Evolutionary conservation across 768 basidiomycete species (phyloP), one percentile per base, ranked within the genome.

Genomic region (Mycena belliarum): DNA sequence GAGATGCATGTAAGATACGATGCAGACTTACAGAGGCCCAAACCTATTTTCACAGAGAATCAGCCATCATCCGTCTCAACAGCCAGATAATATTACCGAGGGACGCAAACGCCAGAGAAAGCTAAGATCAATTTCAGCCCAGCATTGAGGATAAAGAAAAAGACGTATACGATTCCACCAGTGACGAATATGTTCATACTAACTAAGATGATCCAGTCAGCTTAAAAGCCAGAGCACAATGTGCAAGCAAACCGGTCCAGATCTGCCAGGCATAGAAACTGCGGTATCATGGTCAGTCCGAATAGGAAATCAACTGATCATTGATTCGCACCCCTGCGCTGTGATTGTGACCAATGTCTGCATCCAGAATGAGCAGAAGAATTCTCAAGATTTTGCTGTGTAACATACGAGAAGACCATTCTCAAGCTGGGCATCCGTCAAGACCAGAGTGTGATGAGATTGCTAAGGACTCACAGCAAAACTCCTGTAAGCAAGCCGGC

Each of bases 201-300:
- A 29, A 57, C 55, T 57, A 26, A 9, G 23, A 32, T 32, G 12
- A n/a, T 32, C 24, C n/a, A 25, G 32, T 32, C 15, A 14, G 11
- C 23, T 6, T 6, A n/a, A 8, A 14, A 35, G 3, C 4, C 11
- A 35, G 29, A 32, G 7, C 7, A 35, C 20, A n/a, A 37, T 1
- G 24, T 43, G 23, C 12, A n/a, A n/a, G 18, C 37, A 40, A 24
- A 51, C 55, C n/a, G 25, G 48, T 43, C 52, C 52, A 59, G 20
- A 59, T 52, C 44, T 59, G 58, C 58, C 58, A 54, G 6, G 58
- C n/a, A 44, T 59, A 59, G 25, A 35, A 59, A 49, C 58, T 59
- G 29, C 6, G 12, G 29, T 32, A 12, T 32, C 6, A 12, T 32
- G 12, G 29, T 32, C n/a, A n/a, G n/a, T n/a, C n/a, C n/a, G n/a